A percentile compares a stretch with the other conserved stretches of the same genome.
Conservation (phyloP, 805 yeast genomes). For the Isabelozyma gotoi region DNA sequence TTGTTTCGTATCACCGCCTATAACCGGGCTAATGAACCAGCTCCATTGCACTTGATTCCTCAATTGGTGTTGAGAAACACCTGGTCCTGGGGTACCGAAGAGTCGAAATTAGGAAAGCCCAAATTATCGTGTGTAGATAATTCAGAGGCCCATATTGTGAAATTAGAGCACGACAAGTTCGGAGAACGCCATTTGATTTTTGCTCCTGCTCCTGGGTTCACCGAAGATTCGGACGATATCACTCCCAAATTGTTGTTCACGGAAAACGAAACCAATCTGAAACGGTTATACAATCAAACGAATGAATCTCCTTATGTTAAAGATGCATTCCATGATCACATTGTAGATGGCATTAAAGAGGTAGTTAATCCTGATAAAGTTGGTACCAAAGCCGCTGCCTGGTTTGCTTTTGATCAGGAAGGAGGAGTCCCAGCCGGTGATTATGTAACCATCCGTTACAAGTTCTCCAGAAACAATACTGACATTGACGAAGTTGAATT, state of each 20-base stretch:
- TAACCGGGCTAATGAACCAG: constrained; percentile 77
- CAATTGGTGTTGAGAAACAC: constrained; percentile 84
- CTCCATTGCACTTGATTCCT: constrained; percentile 86
- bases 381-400: constrained; percentile 87
- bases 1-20: constrained; percentile 84
- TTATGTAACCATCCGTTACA: constrained; percentile 81
- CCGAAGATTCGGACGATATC: constrained; percentile 60
- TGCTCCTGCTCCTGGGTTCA: constrained; percentile 81
- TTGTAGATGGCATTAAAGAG: constrained; percentile 57
- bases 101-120: constrained; percentile 49
- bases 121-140: constrained; percentile 37
- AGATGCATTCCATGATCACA: constrained; percentile 88
- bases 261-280: constrained; percentile 82
- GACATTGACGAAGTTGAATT: constrained; percentile 71
- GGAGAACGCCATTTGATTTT: constrained; percentile 67
- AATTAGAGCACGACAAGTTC: constrained; percentile 64
- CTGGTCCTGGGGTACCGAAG: constrained; percentile 85
- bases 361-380: constrained; percentile 66
- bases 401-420: constrained; percentile 73
- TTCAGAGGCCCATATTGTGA: constrained; percentile 47
- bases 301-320: constrained; percentile 63
- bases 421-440: constrained; percentile 86
- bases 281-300: constrained; percentile 62
- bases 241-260: constrained; percentile 80
- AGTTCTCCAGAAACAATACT: constrained; percentile 46